A percentile compares a stretch with the other conserved stretches of the same genome.
phyloP scores from a whole-genome alignment of 495 filamentous ascomycete genomes.

The Clavariopsis aquatica region DNA sequence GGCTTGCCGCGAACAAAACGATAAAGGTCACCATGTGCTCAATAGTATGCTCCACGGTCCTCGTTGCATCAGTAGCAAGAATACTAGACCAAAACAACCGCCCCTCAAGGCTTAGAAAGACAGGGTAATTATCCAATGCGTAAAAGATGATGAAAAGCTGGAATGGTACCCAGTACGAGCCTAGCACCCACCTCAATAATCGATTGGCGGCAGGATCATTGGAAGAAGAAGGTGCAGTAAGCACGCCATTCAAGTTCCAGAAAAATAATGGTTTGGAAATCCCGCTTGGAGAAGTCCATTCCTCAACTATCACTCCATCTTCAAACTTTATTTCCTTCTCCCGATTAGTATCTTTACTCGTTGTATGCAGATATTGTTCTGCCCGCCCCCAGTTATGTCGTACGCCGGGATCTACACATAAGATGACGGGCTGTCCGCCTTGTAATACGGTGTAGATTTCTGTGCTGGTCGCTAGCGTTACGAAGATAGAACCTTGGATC shows the following conservation, averaged over 20 bases:
- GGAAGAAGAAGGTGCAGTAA: background rate
- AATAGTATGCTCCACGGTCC: background rate
- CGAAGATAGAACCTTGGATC: constrained; percentile 35
- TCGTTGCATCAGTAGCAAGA: background rate
- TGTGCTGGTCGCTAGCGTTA: constrained; percentile 22
- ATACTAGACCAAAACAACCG: background rate
- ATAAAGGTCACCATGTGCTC: constrained; percentile 7
- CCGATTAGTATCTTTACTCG: background rate
- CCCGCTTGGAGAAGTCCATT: constrained; percentile 43
- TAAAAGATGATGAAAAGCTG: constrained; percentile 24
- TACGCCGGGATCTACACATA: background rate
- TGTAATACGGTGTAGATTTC: background rate
- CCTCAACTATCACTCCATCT: constrained; percentile 41
- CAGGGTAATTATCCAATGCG: constrained; percentile 26
- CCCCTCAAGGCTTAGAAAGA: constrained; percentile 7
- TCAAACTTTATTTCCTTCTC: constrained; percentile 9
- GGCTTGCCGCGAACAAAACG: constrained; percentile 11
- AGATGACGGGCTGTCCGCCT: background rate
- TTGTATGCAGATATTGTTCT: background rate
- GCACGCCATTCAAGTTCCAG: constrained; percentile 44
- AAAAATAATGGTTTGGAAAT: constrained; percentile 45
- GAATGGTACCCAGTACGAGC: background rate
- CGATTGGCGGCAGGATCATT: background rate
- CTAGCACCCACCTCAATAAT: background rate
- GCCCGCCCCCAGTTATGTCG: constrained; percentile 9